These are phyloP conservation scores for Penicillium mononematosum DNA, from an alignment of 495 filamentous ascomycete genomes.

Conservation along the genomic window DNA sequence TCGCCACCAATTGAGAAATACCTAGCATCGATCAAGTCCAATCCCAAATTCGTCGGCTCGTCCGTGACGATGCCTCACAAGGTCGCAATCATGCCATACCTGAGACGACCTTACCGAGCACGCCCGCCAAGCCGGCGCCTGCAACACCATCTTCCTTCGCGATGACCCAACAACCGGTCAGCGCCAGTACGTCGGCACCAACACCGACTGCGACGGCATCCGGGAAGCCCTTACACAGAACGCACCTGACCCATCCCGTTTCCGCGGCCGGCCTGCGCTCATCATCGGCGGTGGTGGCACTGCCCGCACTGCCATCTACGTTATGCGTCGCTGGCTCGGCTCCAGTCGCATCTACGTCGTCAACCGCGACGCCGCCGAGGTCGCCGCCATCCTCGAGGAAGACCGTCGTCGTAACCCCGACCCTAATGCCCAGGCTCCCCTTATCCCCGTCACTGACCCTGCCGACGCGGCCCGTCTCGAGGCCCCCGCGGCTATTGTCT, in stretches of 20 bases:
- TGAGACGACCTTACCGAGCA: conserved; percentile 69
- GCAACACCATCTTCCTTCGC: conserved; percentile 70
- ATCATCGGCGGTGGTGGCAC: conserved; percentile 70
- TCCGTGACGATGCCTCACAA: conserved; percentile 78
- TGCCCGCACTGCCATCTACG: conserved; percentile 67
- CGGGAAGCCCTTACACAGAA: conserved; percentile 67
- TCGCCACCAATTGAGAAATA: conserved; percentile 49
- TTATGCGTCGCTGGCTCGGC: conserved; percentile 62
- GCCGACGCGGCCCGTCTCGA: conserved; percentile 56
- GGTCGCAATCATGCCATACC: conserved; percentile 63
- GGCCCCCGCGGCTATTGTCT: conserved; percentile 59
- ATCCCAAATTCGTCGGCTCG: conserved; percentile 59
- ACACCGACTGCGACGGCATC: conserved; percentile 74
- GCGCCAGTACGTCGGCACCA: conserved; percentile 60
- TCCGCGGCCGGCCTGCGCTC: conserved; percentile 55
- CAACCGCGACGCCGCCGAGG: conserved; percentile 62
- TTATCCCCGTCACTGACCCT: conserved; percentile 56
- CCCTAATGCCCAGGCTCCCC: conserved; percentile 40
- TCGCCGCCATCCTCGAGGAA: conserved; percentile 60
- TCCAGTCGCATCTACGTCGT: conserved; percentile 68
- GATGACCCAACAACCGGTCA: conserved; percentile 38
- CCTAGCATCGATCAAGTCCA: conserved; percentile 44
- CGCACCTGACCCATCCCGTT: conserved; percentile 38
- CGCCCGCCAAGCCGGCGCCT: conserved; percentile 64
- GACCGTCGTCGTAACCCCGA: conserved; percentile 35